Conservation (phyloP, 192 early-diverging fungal genomes). For the Gryganskiella cystojenkinii region DNA sequence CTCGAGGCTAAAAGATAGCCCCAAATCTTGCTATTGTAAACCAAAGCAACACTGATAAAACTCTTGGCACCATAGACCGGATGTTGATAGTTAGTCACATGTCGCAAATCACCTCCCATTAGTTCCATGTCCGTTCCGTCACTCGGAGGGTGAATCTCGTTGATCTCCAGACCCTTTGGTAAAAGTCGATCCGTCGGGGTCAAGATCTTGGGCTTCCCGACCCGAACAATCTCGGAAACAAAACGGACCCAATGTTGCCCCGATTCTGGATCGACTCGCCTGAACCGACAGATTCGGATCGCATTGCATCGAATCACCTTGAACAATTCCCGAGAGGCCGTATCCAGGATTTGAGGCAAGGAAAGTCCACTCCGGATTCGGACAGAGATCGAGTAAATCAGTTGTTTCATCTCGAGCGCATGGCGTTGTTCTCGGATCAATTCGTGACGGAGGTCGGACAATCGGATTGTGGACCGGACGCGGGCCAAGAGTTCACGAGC, state of each 20-base stretch:
- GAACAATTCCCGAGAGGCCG: slow-evolving; percentile 45
- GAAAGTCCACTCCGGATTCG: slow-evolving; percentile 46
- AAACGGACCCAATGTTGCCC: slow-evolving; percentile 39
- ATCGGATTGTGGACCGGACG: slow-evolving; percentile 62
- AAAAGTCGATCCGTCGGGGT: slow-evolving; percentile 27
- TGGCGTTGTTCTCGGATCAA: slow-evolving; percentile 49
- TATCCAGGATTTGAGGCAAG: slow-evolving; percentile 39
- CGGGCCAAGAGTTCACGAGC: slow-evolving; percentile 65
- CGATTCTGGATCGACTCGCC: slow-evolving; percentile 23
- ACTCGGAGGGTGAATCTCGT: background rate
- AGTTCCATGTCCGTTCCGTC: slow-evolving; percentile 19
- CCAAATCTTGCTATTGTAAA: slow-evolving; percentile 44
- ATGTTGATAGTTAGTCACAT: slow-evolving; percentile 24
- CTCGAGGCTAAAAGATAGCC: slow-evolving; percentile 49
- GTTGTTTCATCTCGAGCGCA: slow-evolving; percentile 49
- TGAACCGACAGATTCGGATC: slow-evolving; percentile 42
- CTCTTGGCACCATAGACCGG: slow-evolving; percentile 34
- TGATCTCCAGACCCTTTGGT: slow-evolving; percentile 28
- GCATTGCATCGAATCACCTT: slow-evolving; percentile 49
- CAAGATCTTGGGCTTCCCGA: slow-evolving; percentile 36
- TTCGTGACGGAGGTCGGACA: slow-evolving; percentile 56
- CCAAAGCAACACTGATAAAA: slow-evolving; percentile 40
- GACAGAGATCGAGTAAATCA: slow-evolving; percentile 52
- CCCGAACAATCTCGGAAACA: slow-evolving; percentile 30
- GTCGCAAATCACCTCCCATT: slow-evolving; percentile 22